Evolutionary conservation across 2,329 filamentous ascomycete species (phyloP).

Genomic region (Simplicillium aogashimaense): DNA sequence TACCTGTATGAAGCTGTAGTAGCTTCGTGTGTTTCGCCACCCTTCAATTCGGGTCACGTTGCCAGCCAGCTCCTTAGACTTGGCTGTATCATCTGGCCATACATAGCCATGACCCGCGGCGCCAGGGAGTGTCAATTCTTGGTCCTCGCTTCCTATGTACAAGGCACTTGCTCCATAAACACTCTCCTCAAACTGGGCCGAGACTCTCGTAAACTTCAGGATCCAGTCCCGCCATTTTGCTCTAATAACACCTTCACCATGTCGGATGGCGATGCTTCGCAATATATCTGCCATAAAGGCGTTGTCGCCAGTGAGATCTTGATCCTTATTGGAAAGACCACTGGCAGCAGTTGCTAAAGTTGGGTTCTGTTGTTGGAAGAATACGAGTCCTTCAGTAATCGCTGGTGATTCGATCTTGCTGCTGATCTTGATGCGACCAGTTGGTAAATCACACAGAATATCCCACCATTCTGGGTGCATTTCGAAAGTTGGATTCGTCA

Average conservation of each 20-base stretch:
- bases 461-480: constrained; percentile 98
- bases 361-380: constrained; percentile 76
- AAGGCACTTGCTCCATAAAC: constrained; percentile 91
- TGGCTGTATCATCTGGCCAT: constrained; percentile 75
- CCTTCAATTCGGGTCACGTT: constrained; percentile 92
- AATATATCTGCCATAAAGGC: constrained; percentile 83
- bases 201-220: constrained; percentile 84
- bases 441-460: constrained; percentile 83
- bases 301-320: constrained; percentile 75
- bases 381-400: constrained; percentile 73
- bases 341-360: constrained; percentile 39
- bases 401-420: constrained; percentile 73
- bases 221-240: constrained; percentile 94
- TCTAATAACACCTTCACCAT: constrained; percentile 82
- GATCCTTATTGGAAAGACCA: constrained; percentile 26
- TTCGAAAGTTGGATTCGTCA: constrained; percentile 94
- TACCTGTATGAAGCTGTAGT: constrained; percentile 89
- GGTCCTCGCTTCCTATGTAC: constrained; percentile 71
- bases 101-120: constrained; percentile 86
- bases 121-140: constrained; percentile 44
- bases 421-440: constrained; percentile 89
- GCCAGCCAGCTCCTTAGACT: constrained; percentile 77
- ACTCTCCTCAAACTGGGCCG: constrained; percentile 88
- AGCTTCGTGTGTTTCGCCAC: constrained; percentile 86
- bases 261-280: constrained; percentile 72